Evolutionary conservation across 495 filamentous ascomycete species (phyloP).

Genomic region (Filosporella fistucella): DNA sequence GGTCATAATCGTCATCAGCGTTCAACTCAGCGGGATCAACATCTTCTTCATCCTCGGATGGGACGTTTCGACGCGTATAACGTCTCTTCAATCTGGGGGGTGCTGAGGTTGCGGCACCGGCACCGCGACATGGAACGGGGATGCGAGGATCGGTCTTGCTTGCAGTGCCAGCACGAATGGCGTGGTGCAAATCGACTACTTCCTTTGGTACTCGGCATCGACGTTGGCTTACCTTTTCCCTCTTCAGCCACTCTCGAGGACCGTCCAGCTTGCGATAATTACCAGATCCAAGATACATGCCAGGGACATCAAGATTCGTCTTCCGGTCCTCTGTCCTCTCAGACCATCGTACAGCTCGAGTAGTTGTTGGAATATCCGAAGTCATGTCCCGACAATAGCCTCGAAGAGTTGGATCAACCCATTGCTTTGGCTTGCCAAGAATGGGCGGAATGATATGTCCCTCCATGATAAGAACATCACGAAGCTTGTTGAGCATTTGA

Average conservation of each 20-base stretch:
- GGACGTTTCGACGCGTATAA: too few relatives aligned
- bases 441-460: constrained; percentile 33
- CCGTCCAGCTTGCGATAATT: constrained; percentile 11
- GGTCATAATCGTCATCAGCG: constrained; percentile 6
- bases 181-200: too few relatives aligned
- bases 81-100: too few relatives aligned
- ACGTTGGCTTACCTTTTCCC: background rate
- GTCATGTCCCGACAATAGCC: constrained; percentile 26
- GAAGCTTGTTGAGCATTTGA: constrained; percentile 28
- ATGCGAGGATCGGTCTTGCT: too few relatives aligned
- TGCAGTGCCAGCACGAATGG: too few relatives aligned
- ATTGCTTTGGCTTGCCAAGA: constrained; percentile 15
- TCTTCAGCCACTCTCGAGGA: background rate
- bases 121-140: too few relatives aligned
- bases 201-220: background rate
- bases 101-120: too few relatives aligned
- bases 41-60: background rate
- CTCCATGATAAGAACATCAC: constrained; percentile 25
- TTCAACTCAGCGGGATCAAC: constrained; percentile 2
- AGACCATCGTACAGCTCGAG: constrained; percentile 22
- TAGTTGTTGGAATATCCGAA: constrained; percentile 3
- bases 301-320: constrained; percentile 6
- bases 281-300: constrained; percentile 18
- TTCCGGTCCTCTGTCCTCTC: constrained; percentile 26
- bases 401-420: constrained; percentile 20